These are phyloP conservation scores for Kwoniella shandongensis DNA, from an alignment of 768 basidiomycete genomes.

Conservation along the genomic window DNA sequence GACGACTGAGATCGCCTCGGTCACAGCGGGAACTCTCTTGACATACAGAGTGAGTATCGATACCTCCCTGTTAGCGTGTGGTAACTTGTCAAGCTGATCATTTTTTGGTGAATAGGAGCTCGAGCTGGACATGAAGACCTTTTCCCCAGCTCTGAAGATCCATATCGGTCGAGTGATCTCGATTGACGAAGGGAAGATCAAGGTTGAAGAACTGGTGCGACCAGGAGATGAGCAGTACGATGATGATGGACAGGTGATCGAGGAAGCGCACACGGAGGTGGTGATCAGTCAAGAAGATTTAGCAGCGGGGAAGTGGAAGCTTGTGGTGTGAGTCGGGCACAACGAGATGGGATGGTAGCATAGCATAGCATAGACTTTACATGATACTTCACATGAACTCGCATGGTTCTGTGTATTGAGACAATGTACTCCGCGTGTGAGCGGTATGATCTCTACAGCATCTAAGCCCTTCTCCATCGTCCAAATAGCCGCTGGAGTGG, in stretches of 20 bases:
- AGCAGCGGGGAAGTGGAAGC: slow-evolving; percentile 1
- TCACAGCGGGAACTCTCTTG: slow-evolving; percentile 19
- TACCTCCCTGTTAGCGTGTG: neutral
- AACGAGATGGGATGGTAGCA: too few relatives aligned
- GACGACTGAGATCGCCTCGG: neutral
- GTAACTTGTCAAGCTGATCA: neutral
- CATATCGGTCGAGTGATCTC: slow-evolving; percentile 21
- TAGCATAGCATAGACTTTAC: too few relatives aligned
- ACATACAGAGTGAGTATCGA: slow-evolving; percentile 34
- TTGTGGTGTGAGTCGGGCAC: neutral
- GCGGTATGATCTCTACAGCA: too few relatives aligned
- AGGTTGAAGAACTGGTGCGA: neutral
- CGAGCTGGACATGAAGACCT: slow-evolving; percentile 36
- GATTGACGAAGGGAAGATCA: neutral
- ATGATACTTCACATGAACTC: too few relatives aligned
- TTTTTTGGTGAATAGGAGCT: slow-evolving; percentile 25
- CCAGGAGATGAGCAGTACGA: neutral
- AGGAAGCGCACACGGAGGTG: neutral
- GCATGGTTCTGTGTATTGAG: too few relatives aligned
- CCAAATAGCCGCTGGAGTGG: slow-evolving; percentile 8
- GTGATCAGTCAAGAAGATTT: neutral
- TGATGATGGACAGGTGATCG: neutral
- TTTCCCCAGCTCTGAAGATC: slow-evolving; percentile 31
- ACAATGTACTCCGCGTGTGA: too few relatives aligned
- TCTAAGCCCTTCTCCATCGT: too few relatives aligned